Conservation (phyloP, 345 rosid genomes). For the Sonneratia alba region DNA sequence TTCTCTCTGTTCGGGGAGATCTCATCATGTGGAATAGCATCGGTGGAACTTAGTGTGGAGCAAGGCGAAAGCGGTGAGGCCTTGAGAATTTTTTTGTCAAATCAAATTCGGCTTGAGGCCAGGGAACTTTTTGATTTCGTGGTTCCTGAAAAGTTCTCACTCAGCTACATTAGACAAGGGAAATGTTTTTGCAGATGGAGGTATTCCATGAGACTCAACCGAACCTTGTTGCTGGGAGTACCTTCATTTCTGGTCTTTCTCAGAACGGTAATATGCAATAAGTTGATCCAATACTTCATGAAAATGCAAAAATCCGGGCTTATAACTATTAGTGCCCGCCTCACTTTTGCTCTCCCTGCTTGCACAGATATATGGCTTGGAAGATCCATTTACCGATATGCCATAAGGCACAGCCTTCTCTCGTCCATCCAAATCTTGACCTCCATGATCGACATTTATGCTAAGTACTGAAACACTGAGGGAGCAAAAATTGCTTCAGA, state of each 20-base stretch:
- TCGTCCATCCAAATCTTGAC: slow-evolving; percentile 25
- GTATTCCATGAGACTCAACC: slow-evolving; percentile 18
- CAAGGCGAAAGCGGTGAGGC: slow-evolving; percentile 45
- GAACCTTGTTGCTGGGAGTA: slow-evolving; percentile 17
- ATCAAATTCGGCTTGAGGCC: slow-evolving; percentile 61
- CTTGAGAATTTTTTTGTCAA: slow-evolving; percentile 47
- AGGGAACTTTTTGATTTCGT: slow-evolving; percentile 58
- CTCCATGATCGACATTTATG: slow-evolving; percentile 55
- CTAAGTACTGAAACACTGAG: slow-evolving; percentile 46
- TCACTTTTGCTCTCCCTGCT: no score
- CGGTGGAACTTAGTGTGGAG: slow-evolving; percentile 51
- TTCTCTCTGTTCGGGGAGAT: no score
- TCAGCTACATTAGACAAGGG: slow-evolving; percentile 41
- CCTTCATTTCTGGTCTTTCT: slow-evolving; percentile 48
- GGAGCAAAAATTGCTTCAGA: slow-evolving; percentile 31
- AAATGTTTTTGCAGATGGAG: slow-evolving; percentile 53
- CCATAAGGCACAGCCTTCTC: slow-evolving; percentile 30
- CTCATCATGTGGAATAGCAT: slow-evolving; percentile 36
- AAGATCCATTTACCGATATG: slow-evolving; percentile 48
- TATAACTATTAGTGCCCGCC: slow-evolving; percentile 16
- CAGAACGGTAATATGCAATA: slow-evolving; percentile 31
- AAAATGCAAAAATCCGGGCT: slow-evolving; percentile 49
- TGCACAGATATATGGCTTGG: slow-evolving; percentile 31
- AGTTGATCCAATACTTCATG: slow-evolving; percentile 31
- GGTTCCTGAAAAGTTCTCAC: slow-evolving; percentile 39